Conservation (phyloP, 192 early-diverging fungal genomes). For the Coemansia aciculifera region DNA sequence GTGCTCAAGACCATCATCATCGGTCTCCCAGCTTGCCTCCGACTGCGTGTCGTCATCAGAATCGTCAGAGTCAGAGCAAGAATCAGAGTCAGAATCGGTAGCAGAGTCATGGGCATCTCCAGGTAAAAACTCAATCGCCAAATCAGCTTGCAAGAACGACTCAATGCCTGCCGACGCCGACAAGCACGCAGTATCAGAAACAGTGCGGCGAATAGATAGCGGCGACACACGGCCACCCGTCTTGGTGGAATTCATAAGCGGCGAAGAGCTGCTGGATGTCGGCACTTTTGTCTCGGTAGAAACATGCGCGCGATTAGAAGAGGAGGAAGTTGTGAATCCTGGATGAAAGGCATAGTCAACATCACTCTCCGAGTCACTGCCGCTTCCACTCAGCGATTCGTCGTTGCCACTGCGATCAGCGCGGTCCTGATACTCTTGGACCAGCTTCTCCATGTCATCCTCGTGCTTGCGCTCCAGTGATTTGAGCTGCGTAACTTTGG, state of each 20-base stretch:
- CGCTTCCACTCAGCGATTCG: slow-evolving; percentile 9
- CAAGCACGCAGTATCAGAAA: slow-evolving; percentile 20
- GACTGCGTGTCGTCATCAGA: background rate
- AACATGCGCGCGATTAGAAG: background rate
- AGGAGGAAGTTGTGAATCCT: slow-evolving; percentile 17
- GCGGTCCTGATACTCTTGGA: slow-evolving; percentile 31
- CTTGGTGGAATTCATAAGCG: slow-evolving; percentile 9
- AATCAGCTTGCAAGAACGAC: slow-evolving; percentile 1
- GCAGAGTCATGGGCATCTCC: slow-evolving; percentile 1
- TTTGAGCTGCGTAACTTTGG: slow-evolving; percentile 29
- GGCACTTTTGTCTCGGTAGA: slow-evolving; percentile 1
- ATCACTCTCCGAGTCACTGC: slow-evolving; percentile 29
- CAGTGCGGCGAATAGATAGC: slow-evolving; percentile 23
- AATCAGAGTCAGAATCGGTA: slow-evolving; percentile 2
- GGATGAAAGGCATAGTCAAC: slow-evolving; percentile 19
- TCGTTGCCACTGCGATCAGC: slow-evolving; percentile 14
- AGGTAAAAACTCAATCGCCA: slow-evolving; percentile 23
- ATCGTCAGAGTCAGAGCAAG: slow-evolving; percentile 7
- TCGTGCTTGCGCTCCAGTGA: slow-evolving; percentile 41
- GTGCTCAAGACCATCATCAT: background rate
- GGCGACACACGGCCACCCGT: background rate
- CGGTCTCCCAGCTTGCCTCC: slow-evolving; percentile 6
- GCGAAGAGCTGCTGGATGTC: slow-evolving; percentile 22
- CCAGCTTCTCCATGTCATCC: slow-evolving; percentile 37
- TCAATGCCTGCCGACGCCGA: background rate